Percentiles rank a stretch among this genome's conserved stretches.
These are phyloP conservation scores for Clitocybe nebularis DNA, from an alignment of 1,284 basidiomycete species.

Conservation along the genomic window DNA sequence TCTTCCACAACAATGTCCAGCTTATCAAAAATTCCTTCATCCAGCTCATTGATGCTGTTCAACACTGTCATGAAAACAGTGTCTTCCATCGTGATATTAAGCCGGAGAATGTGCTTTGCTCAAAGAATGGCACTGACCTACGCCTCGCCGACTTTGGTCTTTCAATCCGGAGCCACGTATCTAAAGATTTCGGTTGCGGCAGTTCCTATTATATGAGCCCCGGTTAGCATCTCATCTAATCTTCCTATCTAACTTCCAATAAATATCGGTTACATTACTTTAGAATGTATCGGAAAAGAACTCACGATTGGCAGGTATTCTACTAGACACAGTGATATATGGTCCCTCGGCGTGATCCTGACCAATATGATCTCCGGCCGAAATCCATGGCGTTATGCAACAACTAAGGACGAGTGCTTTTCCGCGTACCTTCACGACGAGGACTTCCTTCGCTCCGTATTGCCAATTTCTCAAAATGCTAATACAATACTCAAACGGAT, in stretches of 20 bases:
- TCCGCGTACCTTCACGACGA: conserved; percentile 62
- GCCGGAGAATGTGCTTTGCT: conserved; percentile 84
- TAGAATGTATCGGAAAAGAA: conserved; percentile 72
- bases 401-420: conserved; percentile 70
- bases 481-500: conserved; percentile 56
- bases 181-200: conserved; percentile 76
- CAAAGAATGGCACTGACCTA: conserved; percentile 50
- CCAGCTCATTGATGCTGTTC: conserved; percentile 78
- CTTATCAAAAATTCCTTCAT: conserved; percentile 64
- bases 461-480: conserved; percentile 65
- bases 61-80: conserved; percentile 62
- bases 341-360: conserved; percentile 86
- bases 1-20: conserved; percentile 45
- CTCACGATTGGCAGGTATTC: conserved; percentile 53
- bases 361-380: conserved; percentile 85
- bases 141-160: conserved; percentile 84
- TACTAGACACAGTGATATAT: conserved; percentile 79
- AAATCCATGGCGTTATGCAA: conserved; percentile 86
- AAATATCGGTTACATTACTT: conserved; percentile 14
- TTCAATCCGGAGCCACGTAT: conserved; percentile 64
- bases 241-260: background rate
- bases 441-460: conserved; percentile 63
- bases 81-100: conserved; percentile 89
- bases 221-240: conserved; percentile 36
- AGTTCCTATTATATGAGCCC: conserved; percentile 82